These are phyloP conservation scores for Sporobolomyces phaffii DNA, from an alignment of 768 basidiomycete species.

Conservation along the genomic window DNA sequence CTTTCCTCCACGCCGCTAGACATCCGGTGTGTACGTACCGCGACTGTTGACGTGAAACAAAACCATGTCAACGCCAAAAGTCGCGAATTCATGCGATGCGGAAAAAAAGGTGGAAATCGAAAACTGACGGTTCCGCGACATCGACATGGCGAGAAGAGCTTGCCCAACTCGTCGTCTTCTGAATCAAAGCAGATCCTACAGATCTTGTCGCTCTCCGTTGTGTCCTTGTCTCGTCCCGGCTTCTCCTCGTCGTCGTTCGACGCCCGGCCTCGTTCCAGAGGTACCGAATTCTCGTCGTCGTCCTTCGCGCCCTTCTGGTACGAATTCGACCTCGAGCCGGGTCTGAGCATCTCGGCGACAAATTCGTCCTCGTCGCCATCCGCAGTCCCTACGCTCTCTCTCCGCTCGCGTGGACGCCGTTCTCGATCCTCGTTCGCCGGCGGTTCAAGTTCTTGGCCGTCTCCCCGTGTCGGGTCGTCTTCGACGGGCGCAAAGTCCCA, in stretches of 20 bases:
- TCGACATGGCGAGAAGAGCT: conserved; percentile 21
- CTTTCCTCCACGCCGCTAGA: conserved; percentile 24
- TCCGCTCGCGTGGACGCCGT: background rate
- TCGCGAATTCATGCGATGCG: too few relatives aligned
- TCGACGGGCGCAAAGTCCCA: conserved; percentile 28
- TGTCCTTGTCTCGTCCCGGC: background rate
- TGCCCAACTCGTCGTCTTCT: conserved; percentile 17
- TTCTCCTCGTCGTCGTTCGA: background rate
- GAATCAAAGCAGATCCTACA: conserved; percentile 34
- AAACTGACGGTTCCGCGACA: conserved; percentile 25
- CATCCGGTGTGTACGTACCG: conserved; percentile 22
- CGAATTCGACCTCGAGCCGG: background rate
- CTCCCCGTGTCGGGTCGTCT: background rate
- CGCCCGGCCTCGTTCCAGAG: too few relatives aligned
- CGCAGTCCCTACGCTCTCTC: background rate
- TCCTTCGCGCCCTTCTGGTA: background rate
- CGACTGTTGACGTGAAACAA: background rate
- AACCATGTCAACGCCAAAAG: background rate
- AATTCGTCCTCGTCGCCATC: conserved; percentile 15
- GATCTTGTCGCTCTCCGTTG: background rate
- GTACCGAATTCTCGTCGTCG: too few relatives aligned
- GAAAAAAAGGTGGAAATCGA: background rate
- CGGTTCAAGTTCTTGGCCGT: too few relatives aligned
- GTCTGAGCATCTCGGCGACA: background rate
- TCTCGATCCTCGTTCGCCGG: too few relatives aligned